Conservation (phyloP, 192 early-diverging fungal species). For the Podila minutissima region DNA sequence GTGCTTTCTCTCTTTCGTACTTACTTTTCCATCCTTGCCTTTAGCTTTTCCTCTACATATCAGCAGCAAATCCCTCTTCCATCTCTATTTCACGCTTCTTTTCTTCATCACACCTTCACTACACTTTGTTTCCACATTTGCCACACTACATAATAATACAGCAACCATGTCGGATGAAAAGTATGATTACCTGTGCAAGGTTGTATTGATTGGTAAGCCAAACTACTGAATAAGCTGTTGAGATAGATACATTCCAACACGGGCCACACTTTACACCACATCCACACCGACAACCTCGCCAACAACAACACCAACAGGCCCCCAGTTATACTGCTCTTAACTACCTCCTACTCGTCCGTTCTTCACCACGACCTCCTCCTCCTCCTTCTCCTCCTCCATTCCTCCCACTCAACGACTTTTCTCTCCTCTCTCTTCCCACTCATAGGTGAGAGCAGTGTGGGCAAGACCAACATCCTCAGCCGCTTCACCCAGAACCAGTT, state of each 20-base stretch:
- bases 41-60: not conserved
- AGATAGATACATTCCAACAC: too few species aligned
- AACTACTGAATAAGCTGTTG: not conserved
- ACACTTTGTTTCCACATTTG: not conserved
- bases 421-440: too few species aligned
- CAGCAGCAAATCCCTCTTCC: too few species aligned
- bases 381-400: too few species aligned
- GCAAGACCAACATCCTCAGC: constrained; percentile 63
- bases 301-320: too few species aligned
- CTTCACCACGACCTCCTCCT: too few species aligned
- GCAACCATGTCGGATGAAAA: constrained; percentile 57
- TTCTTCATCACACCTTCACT: constrained; percentile 1
- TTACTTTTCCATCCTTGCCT: not conserved
- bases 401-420: too few species aligned
- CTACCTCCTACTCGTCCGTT: too few species aligned
- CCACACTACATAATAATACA: not conserved
- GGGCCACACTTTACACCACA: too few species aligned
- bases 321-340: too few species aligned
- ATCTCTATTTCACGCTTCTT: not conserved
- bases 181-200: constrained; percentile 68
- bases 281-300: not conserved
- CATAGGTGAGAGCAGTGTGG: constrained; percentile 57
- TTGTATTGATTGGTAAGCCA: constrained; percentile 71
- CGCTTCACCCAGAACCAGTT: constrained; percentile 65
- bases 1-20: not conserved